Evolutionary conservation across 2,329 filamentous ascomycete genomes (phyloP).

Genomic region (Verticillium longisporum): DNA sequence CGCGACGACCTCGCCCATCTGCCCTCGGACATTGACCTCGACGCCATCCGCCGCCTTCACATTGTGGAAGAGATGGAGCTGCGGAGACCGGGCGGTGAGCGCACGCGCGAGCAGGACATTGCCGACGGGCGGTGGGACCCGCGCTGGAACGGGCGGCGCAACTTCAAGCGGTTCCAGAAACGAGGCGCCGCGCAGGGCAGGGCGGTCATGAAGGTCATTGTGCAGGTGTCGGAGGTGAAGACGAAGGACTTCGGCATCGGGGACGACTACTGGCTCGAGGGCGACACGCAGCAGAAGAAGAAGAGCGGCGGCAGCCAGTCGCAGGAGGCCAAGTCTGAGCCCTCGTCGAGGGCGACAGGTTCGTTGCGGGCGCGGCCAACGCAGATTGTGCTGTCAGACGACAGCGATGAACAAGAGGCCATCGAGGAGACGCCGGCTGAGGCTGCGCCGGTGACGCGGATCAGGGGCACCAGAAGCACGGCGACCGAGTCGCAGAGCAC

Average conservation of each 20-base stretch:
- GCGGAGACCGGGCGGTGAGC: conserved; percentile 24
- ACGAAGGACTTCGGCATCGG: conserved; percentile 67
- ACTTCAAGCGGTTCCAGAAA: conserved; percentile 83
- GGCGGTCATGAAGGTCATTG: conserved; percentile 48
- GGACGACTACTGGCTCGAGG: conserved; percentile 69
- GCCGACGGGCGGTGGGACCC: conserved; percentile 68
- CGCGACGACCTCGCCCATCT: conserved; percentile 44
- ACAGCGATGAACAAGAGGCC: conserved; percentile 24
- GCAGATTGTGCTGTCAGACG: conserved; percentile 25
- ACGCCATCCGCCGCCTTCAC: conserved; percentile 65
- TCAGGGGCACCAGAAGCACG: conserved; percentile 12
- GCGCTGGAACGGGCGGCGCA: conserved; percentile 87
- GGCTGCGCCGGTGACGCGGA: background rate
- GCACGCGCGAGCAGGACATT: conserved; percentile 41
- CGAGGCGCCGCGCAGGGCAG: conserved; percentile 43
- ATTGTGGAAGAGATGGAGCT: conserved; percentile 74
- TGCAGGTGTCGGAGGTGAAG: conserved; percentile 64
- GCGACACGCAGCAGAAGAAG: conserved; percentile 27
- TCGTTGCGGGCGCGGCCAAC: conserved; percentile 9
- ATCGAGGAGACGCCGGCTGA: background rate
- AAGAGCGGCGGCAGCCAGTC: conserved; percentile 16
- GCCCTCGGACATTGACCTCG: conserved; percentile 61
- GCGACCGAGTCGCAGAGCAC: conserved; percentile 8
- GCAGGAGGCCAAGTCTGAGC: conserved; percentile 8
- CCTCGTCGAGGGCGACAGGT: conserved; percentile 4